Evolutionary conservation across 305 asterid species (phyloP).

Genomic region (Petunia hybrid): DNA sequence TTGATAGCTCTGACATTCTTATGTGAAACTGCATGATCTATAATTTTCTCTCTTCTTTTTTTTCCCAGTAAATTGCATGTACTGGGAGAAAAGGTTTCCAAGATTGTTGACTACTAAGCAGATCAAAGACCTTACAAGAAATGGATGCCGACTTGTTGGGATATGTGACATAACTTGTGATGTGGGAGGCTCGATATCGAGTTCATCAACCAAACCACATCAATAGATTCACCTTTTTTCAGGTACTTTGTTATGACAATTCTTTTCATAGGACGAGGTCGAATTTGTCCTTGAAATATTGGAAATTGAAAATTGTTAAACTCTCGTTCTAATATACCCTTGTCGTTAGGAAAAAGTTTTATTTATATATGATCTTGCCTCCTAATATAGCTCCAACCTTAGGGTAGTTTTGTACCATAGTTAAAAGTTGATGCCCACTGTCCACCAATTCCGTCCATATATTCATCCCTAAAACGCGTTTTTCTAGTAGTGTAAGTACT

Average conservation of each 20-base stretch:
- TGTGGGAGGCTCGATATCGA: constrained; percentile 87
- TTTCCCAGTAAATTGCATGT: constrained; percentile 98
- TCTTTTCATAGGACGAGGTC: too few relatives aligned
- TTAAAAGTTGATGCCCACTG: too few relatives aligned
- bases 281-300: too few relatives aligned
- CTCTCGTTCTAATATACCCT: too few relatives aligned
- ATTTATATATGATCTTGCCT: too few relatives aligned
- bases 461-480: too few relatives aligned
- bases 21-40: background rate
- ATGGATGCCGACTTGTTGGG: constrained; percentile 84
- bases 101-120: constrained; percentile 69
- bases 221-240: constrained; percentile 89
- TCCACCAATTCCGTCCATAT: too few relatives aligned
- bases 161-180: constrained; percentile 93
- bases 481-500: too few relatives aligned
- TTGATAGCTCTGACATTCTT: background rate
- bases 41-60: background rate
- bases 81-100: constrained; percentile 95
- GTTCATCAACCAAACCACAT: constrained; percentile 75
- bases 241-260: constrained; percentile 53
- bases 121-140: constrained; percentile 70
- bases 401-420: too few relatives aligned
- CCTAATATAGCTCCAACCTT: too few relatives aligned
- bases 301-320: too few relatives aligned
- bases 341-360: too few relatives aligned